Evolutionary conservation across 164 flowering plant species (phyloP).

Genomic region (Malania oleifera): DNA sequence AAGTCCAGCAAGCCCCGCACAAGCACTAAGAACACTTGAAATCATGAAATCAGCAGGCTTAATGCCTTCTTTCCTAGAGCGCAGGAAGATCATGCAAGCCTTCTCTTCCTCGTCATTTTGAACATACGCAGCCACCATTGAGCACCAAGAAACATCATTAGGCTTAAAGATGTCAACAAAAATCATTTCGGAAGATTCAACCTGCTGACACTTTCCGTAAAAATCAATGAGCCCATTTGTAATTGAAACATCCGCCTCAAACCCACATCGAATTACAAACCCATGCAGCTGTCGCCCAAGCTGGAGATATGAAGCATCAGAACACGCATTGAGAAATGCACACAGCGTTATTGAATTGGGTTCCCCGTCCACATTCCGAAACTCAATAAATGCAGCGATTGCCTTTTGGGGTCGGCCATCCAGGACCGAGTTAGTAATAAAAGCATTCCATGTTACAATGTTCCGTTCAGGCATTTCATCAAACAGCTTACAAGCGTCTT

Average conservation of each 20-base stretch:
- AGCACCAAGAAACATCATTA: conserved; percentile 76
- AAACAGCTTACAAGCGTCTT: conserved; percentile 53
- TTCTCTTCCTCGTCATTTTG: conserved; percentile 73
- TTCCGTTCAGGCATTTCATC: conserved; percentile 78
- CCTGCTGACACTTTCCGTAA: conserved; percentile 71
- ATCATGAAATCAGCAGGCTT: conserved; percentile 65
- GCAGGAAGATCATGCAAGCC: conserved; percentile 46
- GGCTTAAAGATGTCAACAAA: conserved; percentile 32
- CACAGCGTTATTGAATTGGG: conserved; percentile 70
- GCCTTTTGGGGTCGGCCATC: conserved; percentile 42
- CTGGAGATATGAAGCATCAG: conserved; percentile 34
- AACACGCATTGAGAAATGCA: conserved; percentile 77
- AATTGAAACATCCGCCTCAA: conserved; percentile 45
- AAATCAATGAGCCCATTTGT: conserved; percentile 75
- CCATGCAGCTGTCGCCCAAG: conserved; percentile 69
- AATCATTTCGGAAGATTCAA: conserved; percentile 39
- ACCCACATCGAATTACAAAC: conserved; percentile 44
- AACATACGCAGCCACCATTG: conserved; percentile 59
- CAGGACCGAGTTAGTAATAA: conserved; percentile 59
- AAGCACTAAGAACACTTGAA: conserved; percentile 73
- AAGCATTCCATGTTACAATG: conserved; percentile 70
- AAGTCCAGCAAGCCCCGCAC: conserved; percentile 65
- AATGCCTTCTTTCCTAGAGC: conserved; percentile 39
- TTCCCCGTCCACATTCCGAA: conserved; percentile 38
- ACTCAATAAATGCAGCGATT: conserved; percentile 37